phyloP scores from a whole-genome alignment of 345 rosid genomes.

The Populus euphratica region DNA sequence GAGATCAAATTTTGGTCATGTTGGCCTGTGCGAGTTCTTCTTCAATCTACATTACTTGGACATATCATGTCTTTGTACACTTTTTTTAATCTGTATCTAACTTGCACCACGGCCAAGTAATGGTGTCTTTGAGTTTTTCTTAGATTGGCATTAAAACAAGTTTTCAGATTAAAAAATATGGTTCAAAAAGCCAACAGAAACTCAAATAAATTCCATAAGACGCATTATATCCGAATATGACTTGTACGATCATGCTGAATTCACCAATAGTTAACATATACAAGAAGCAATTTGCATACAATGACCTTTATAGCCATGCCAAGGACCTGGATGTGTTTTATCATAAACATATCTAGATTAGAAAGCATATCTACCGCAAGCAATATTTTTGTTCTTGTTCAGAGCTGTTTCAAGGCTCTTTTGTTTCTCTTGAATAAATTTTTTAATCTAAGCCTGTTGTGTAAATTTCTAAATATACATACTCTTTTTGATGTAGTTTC shows the following conservation, averaged over 20 bases:
- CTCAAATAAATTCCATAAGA: neutral
- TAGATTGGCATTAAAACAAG: neutral
- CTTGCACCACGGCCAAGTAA: neutral
- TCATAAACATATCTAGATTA: neutral
- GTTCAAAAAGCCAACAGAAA: neutral
- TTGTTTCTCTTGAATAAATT: neutral
- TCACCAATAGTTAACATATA: neutral
- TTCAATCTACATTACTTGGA: neutral
- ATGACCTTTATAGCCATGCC: neutral
- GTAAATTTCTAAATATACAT: neutral
- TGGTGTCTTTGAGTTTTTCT: neutral
- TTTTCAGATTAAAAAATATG: neutral
- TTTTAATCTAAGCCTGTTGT: neutral
- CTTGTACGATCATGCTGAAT: neutral
- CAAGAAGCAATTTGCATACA: neutral
- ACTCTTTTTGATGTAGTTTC: slow-evolving; percentile 35
- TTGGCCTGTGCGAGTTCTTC: neutral
- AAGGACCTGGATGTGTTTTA: neutral
- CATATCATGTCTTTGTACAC: neutral
- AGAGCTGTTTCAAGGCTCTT: neutral
- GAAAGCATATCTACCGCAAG: neutral
- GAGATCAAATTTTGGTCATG: neutral
- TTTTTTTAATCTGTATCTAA: neutral
- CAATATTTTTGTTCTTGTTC: neutral
- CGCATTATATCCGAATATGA: neutral